Evolutionary conservation across 495 filamentous ascomycete genomes (phyloP).

Genomic region (Parathielavia appendiculata): DNA sequence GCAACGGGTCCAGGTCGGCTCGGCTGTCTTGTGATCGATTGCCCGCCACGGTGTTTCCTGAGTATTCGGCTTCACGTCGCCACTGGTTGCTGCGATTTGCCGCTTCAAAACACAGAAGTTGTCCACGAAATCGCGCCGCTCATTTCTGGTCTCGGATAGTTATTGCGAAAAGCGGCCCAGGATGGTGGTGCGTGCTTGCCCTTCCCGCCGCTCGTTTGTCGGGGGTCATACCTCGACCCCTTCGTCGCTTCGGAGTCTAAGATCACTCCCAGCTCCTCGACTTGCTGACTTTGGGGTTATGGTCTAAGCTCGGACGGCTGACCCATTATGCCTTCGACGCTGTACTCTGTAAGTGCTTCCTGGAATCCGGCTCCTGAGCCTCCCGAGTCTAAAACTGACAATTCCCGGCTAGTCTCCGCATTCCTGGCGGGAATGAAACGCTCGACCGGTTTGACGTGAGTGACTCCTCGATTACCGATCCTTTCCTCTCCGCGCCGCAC

Average conservation of each 20-base stretch:
- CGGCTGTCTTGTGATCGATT: conserved; percentile 10
- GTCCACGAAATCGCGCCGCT: background rate
- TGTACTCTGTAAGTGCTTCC: conserved; percentile 64
- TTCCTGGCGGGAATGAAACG: conserved; percentile 95
- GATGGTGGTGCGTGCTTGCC: conserved; percentile 43
- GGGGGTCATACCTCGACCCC: conserved; percentile 10
- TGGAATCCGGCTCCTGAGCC: background rate
- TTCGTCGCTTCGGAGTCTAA: conserved; percentile 32
- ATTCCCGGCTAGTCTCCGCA: conserved; percentile 66
- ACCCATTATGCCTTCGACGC: conserved; percentile 97
- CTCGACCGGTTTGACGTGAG: conserved; percentile 95
- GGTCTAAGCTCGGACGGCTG: conserved; percentile 79
- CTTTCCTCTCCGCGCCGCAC: background rate
- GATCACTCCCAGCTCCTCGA: conserved; percentile 50
- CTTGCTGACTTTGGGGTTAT: conserved; percentile 56
- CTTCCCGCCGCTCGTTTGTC: conserved; percentile 7
- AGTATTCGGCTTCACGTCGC: conserved; percentile 3
- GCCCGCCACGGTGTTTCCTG: background rate
- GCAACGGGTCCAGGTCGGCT: background rate
- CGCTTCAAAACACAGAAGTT: background rate
- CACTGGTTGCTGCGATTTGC: background rate
- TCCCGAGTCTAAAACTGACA: background rate
- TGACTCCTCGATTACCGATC: conserved; percentile 25
- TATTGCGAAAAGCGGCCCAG: conserved; percentile 20
- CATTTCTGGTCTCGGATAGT: conserved; percentile 5